These are phyloP conservation scores for Verruconis gallopava DNA, from an alignment of 2,329 filamentous ascomycete genomes.

Conservation along the genomic window DNA sequence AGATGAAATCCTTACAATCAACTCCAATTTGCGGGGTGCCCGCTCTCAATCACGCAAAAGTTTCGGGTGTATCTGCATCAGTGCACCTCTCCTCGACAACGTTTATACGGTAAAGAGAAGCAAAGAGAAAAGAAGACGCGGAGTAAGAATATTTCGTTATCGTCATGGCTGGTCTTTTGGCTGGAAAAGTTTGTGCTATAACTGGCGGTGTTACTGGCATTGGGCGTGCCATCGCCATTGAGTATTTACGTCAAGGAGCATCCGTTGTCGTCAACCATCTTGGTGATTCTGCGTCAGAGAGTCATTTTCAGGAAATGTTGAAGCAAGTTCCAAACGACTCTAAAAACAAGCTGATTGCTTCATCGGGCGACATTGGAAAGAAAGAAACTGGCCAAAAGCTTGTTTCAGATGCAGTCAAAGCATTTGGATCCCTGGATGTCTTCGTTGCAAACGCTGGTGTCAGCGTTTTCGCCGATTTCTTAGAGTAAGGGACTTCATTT, in stretches of 20 bases:
- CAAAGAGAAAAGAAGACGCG: too few species aligned
- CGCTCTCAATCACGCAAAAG: too few species aligned
- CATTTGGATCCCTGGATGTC: constrained; percentile 44
- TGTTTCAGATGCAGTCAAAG: constrained; percentile 50
- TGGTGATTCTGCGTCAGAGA: constrained; percentile 37
- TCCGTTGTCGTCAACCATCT: constrained; percentile 72
- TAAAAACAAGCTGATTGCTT: constrained; percentile 47
- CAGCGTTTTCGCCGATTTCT: constrained; percentile 77
- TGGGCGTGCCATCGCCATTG: constrained; percentile 69
- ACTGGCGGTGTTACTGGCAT: constrained; percentile 81
- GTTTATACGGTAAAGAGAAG: too few species aligned
- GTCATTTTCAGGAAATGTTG: constrained; percentile 36
- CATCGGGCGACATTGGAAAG: constrained; percentile 65
- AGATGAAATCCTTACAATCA: too few species aligned
- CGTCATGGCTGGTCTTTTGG: constrained; percentile 38
- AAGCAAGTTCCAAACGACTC: constrained; percentile 19
- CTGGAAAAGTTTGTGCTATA: constrained; percentile 68
- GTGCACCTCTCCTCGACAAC: too few species aligned
- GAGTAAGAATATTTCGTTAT: too few species aligned
- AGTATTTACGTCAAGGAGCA: constrained; percentile 65
- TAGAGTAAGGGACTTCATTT: constrained; percentile 41
- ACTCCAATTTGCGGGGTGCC: too few species aligned
- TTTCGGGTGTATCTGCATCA: too few species aligned
- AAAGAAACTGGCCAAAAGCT: constrained; percentile 57
- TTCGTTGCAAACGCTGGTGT: constrained; percentile 84